Evolutionary conservation across 257 asterid species (phyloP).

Genomic region (Buddleja alternifolia): DNA sequence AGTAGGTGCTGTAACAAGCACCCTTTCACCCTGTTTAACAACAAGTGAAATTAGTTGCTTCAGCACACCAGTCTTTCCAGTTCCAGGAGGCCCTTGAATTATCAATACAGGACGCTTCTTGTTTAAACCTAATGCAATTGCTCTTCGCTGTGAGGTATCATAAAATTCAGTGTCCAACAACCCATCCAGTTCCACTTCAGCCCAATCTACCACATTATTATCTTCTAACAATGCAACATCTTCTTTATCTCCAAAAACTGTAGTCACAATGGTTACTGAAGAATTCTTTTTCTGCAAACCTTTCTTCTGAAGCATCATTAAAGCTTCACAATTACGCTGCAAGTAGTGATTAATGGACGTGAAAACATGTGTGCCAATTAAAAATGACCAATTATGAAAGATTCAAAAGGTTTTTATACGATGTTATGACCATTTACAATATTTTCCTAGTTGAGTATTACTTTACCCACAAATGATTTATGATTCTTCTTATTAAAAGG

Average conservation of each 20-base stretch:
- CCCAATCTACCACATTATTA: constrained; percentile 66
- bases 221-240: constrained; percentile 67
- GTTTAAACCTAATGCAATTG: constrained; percentile 89
- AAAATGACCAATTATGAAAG: constrained; percentile 11
- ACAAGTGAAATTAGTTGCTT: constrained; percentile 77
- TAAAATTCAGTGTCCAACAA: constrained; percentile 45
- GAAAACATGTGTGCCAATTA: constrained; percentile 18
- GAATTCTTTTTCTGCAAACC: constrained; percentile 87
- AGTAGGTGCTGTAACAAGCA: constrained; percentile 96
- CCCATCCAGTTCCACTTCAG: constrained; percentile 59
- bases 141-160: constrained; percentile 76
- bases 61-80: constrained; percentile 89
- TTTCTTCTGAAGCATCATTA: constrained; percentile 96
- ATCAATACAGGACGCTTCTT: constrained; percentile 78
- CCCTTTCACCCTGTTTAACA: constrained; percentile 86
- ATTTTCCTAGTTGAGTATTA: constrained; percentile 5
- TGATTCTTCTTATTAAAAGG: neutral
- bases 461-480: neutral
- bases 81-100: constrained; percentile 97
- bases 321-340: constrained; percentile 99
- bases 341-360: constrained; percentile 28
- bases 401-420: neutral
- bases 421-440: constrained; percentile 4
- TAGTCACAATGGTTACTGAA: constrained; percentile 74
- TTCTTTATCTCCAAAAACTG: constrained; percentile 84